phyloP scores from a whole-genome alignment of 2,329 filamentous ascomycete species.

The Sporothrix pallida region DNA sequence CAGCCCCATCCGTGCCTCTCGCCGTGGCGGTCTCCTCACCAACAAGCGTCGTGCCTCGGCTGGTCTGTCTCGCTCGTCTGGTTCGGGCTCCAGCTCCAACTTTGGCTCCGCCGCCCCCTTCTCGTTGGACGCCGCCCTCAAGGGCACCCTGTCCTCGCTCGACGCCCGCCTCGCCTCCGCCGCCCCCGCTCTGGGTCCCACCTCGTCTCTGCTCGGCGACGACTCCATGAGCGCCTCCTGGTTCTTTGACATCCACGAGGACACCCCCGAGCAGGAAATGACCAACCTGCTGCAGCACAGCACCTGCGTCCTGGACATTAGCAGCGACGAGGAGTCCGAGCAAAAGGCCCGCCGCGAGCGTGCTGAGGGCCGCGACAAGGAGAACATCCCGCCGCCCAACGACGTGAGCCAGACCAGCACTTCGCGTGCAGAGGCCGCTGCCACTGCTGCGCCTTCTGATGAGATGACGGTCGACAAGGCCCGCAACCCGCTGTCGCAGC shows the following conservation, averaged over 20 bases:
- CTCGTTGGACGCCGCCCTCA: slow-evolving; percentile 82
- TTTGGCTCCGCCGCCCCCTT: slow-evolving; percentile 67
- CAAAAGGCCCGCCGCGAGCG: slow-evolving; percentile 58
- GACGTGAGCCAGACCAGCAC: slow-evolving; percentile 65
- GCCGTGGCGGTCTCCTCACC: slow-evolving; percentile 71
- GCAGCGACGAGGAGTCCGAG: slow-evolving; percentile 79
- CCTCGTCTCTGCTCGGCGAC: slow-evolving; percentile 47
- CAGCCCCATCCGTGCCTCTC: slow-evolving; percentile 50
- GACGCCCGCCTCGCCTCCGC: slow-evolving; percentile 45
- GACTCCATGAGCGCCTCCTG: slow-evolving; percentile 67
- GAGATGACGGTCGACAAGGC: slow-evolving; percentile 68
- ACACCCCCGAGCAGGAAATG: slow-evolving; percentile 87
- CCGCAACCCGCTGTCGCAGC: slow-evolving; percentile 69
- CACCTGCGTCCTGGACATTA: slow-evolving; percentile 85
- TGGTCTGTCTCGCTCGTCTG: slow-evolving; percentile 67
- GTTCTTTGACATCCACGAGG: slow-evolving; percentile 95
- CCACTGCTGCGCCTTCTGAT: slow-evolving; percentile 45
- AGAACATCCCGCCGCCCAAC: slow-evolving; percentile 82
- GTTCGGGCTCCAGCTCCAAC: slow-evolving; percentile 67
- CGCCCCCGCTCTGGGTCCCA: slow-evolving; percentile 40
- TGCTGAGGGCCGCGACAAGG: slow-evolving; percentile 76
- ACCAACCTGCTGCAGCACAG: slow-evolving; percentile 92
- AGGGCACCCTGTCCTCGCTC: slow-evolving; percentile 72
- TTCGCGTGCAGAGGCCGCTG: neutral
- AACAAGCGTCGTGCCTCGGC: slow-evolving; percentile 54